phyloP scores from a whole-genome alignment of 1,139 yeast species.

The Yamadazyma siamensis region DNA sequence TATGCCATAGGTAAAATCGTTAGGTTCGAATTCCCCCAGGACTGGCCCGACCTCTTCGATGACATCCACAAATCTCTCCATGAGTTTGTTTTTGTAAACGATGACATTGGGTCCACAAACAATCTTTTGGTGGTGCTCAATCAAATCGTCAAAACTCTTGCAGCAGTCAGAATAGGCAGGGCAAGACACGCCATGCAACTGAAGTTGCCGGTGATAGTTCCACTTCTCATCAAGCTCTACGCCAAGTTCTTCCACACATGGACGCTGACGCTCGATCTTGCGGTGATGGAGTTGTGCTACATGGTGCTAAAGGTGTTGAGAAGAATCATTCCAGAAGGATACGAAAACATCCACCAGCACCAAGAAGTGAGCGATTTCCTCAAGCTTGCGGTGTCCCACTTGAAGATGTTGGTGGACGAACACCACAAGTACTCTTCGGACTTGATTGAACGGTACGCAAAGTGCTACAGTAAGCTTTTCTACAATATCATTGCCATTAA shows the following conservation, averaged over 20 bases:
- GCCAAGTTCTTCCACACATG: constrained; percentile 58
- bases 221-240: constrained; percentile 59
- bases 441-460: constrained; percentile 64
- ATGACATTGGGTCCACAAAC: constrained; percentile 51
- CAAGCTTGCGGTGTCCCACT: constrained; percentile 53
- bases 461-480: constrained; percentile 74
- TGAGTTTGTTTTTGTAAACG: constrained; percentile 43
- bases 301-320: constrained; percentile 71
- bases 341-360: constrained; percentile 61
- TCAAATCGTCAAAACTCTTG: constrained; percentile 70
- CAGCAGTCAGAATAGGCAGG: constrained; percentile 78
- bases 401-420: constrained; percentile 51
- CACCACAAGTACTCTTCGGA: constrained; percentile 57
- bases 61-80: constrained; percentile 42
- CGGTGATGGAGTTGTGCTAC: constrained; percentile 69
- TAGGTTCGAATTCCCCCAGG: constrained; percentile 79
- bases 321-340: constrained; percentile 69
- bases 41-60: constrained; percentile 81
- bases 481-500: constrained; percentile 52
- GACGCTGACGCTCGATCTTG: constrained; percentile 45
- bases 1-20: constrained; percentile 76
- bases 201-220: constrained; percentile 61
- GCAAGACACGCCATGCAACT: constrained; percentile 76
- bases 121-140: constrained; percentile 67
- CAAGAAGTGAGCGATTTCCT: constrained; percentile 61